phyloP scores from a whole-genome alignment of 208 protist species.

The Leishmania martiniquensis region DNA sequence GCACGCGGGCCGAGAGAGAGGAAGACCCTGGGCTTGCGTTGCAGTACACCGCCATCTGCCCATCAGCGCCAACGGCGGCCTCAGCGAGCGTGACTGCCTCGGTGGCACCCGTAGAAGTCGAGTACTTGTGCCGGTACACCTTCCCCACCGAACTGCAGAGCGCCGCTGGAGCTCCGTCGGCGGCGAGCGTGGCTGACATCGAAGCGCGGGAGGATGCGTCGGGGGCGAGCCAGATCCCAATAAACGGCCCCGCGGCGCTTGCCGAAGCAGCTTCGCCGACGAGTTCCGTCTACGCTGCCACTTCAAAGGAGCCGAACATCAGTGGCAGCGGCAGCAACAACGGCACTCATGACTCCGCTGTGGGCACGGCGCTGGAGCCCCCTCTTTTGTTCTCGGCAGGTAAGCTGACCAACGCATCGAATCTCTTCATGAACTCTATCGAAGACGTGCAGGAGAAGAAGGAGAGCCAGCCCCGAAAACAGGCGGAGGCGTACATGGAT shows the following conservation, averaged over 20 bases:
- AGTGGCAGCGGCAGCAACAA: slow-evolving; percentile 7
- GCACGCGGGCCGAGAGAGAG: background rate
- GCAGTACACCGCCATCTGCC: background rate
- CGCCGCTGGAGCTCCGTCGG: background rate
- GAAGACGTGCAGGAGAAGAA: slow-evolving; percentile 7
- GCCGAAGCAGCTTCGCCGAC: background rate
- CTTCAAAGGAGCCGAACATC: background rate
- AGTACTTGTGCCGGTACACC: background rate
- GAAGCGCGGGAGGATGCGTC: background rate
- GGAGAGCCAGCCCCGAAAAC: background rate
- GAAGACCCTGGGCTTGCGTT: background rate
- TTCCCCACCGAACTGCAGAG: background rate
- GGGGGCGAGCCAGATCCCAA: background rate
- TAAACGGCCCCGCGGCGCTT: background rate
- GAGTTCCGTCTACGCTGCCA: background rate
- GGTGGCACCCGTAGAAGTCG: background rate
- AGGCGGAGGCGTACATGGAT: background rate
- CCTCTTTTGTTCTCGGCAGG: slow-evolving; percentile 5
- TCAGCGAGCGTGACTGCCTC: background rate
- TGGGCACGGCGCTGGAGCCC: slow-evolving; percentile 7
- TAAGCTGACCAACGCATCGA: slow-evolving; percentile 8
- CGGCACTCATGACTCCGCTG: slow-evolving; percentile 16
- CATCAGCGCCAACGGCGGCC: background rate
- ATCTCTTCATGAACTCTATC: slow-evolving; percentile 1
- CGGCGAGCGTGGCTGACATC: background rate